Base-by-base conservation (phyloP, 257 asterid genomes). In the Oldenlandia corymbosa region DNA sequence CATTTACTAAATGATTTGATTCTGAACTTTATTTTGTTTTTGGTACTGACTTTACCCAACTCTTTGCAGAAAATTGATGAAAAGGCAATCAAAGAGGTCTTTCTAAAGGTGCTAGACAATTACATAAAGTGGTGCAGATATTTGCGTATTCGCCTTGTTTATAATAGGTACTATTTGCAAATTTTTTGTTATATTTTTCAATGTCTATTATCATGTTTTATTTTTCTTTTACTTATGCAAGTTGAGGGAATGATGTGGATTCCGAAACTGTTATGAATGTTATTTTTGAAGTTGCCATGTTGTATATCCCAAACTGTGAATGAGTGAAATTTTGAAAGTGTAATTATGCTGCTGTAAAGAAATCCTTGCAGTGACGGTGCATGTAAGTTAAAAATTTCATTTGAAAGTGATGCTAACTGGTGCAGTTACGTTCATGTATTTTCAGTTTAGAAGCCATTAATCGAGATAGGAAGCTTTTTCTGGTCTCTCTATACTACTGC, bases 71-170 rank as follows among this genome's bases (percentile, higher is more conserved):
- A 87, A 84, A 80, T 89, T 60, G 99, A 89, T 58, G 99, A 92
- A 75, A 87, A 77, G 67, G 95, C 94, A 76, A 72, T 89, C 62
- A 84, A 87, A 55, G 95, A 84, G 74, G 99, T 89, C 62, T 92
- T 92, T 73, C 73, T 85, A 77, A 92, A 92, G 86, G 95, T 87
- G 79, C 82, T 92, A 70, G 99, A 92, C 75, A 92, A 92, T 80
- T 92, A 92, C 84, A 89, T 87, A 71, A 92, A 85, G 75, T 92
- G 99, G 99, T 92, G 99, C 78, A 85, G 75, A 85, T 92, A 92
- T 73, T 78, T 92, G 66, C 83, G 97, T 65, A 80, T 71, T 67
- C 99, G 96, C 50, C 64, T 83, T 37, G 97, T 87, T 10, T 92
- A 93, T 87, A 89, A 87, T 72, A 92, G 95, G 98, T 91, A 63